Evolutionary conservation across 2,329 filamentous ascomycete species (phyloP).

Genomic region (Botrytis deweyae): DNA sequence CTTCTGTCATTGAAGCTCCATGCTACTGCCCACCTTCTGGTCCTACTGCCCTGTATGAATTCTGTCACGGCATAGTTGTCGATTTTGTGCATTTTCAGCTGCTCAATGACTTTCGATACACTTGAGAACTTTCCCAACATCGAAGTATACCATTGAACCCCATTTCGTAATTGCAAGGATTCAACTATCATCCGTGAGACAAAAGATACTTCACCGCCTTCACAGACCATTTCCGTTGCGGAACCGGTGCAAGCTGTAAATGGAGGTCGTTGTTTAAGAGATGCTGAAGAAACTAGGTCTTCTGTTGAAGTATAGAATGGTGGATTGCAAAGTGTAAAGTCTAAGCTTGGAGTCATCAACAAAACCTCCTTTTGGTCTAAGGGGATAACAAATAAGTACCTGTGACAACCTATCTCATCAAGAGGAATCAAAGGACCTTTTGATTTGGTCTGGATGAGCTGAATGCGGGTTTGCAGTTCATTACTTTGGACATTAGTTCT

Average conservation of each 20-base stretch:
- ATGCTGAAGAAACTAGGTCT: slow-evolving; percentile 66
- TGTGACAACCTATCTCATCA: slow-evolving; percentile 49
- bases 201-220: slow-evolving; percentile 76
- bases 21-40: slow-evolving; percentile 80
- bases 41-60: slow-evolving; percentile 75
- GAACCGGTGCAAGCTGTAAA: slow-evolving; percentile 75
- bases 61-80: slow-evolving; percentile 80
- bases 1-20: slow-evolving; percentile 78
- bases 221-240: slow-evolving; percentile 79
- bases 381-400: not conserved
- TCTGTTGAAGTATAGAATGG: slow-evolving; percentile 81
- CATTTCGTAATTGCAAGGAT: slow-evolving; percentile 57
- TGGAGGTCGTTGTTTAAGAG: slow-evolving; percentile 65
- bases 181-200: slow-evolving; percentile 69
- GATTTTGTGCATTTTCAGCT: slow-evolving; percentile 57
- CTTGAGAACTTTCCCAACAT: slow-evolving; percentile 84
- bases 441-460: slow-evolving; percentile 54
- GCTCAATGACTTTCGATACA: slow-evolving; percentile 60
- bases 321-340: slow-evolving; percentile 92
- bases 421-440: slow-evolving; percentile 59
- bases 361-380: not conserved
- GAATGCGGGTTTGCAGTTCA: slow-evolving; percentile 61
- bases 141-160: slow-evolving; percentile 82
- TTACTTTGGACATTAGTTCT: slow-evolving; percentile 67
- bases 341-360: slow-evolving; percentile 48